phyloP scores from a whole-genome alignment of 495 filamentous ascomycete genomes.

The Beverwykella pulmonaria region DNA sequence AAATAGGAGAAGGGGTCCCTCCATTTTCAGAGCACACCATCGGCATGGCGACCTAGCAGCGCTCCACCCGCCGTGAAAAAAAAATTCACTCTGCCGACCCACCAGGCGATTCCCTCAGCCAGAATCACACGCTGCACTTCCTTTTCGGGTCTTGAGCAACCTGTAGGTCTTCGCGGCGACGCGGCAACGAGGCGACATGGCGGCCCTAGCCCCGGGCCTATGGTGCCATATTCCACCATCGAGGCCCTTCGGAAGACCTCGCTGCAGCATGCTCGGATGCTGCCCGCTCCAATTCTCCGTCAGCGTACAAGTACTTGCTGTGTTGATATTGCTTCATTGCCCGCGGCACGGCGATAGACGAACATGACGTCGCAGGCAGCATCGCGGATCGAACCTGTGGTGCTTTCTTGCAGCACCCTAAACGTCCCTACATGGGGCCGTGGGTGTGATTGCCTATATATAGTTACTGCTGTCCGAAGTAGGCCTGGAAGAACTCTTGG shows the following conservation, averaged over 20 bases:
- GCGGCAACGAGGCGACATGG: neutral
- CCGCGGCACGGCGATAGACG: neutral
- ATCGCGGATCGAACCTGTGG: neutral
- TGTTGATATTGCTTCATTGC: neutral
- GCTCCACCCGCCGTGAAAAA: neutral
- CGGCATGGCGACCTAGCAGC: neutral
- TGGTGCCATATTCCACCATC: conserved; percentile 9
- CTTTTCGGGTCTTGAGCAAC: neutral
- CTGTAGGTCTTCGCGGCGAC: neutral
- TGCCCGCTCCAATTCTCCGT: neutral
- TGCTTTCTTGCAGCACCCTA: neutral
- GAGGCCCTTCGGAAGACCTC: neutral
- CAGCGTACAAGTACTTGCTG: neutral
- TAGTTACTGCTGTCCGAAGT: neutral
- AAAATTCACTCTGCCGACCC: neutral
- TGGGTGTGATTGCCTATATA: neutral
- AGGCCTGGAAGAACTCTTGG: neutral
- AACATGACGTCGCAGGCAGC: neutral
- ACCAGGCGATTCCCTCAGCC: neutral
- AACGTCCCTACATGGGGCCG: neutral
- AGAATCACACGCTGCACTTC: neutral
- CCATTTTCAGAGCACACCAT: too few relatives aligned
- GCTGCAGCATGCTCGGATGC: neutral
- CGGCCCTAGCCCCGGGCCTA: neutral
- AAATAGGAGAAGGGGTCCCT: neutral